A percentile compares a stretch with the other conserved stretches of the same genome.
Conservation (phyloP, 2,329 filamentous ascomycete genomes). For the Hypoxylon sp. region DNA sequence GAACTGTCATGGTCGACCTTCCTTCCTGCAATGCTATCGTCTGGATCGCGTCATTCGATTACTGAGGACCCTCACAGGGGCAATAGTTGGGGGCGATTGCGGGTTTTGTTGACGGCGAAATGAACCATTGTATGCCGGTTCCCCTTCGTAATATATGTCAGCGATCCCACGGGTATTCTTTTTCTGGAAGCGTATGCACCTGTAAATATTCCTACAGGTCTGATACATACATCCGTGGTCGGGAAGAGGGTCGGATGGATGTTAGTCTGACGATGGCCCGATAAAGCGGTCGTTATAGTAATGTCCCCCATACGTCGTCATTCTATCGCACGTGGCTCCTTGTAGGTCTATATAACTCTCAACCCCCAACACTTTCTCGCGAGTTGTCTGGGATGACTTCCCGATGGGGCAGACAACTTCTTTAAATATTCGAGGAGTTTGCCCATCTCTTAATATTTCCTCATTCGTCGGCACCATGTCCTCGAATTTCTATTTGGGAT, state of each 20-base stretch:
- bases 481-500: neutral
- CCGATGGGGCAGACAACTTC: neutral
- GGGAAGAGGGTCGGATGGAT: conserved; percentile 12
- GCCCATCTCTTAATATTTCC: neutral
- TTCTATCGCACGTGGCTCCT: conserved; percentile 7
- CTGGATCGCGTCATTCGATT: neutral
- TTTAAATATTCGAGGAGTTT: neutral
- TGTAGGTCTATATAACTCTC: neutral
- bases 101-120: neutral
- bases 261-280: conserved; percentile 26
- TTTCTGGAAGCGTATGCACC: conserved; percentile 4
- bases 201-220: conserved; percentile 10
- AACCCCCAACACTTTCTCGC: neutral
- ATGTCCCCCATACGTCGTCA: conserved; percentile 4
- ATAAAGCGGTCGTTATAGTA: conserved; percentile 3
- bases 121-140: conserved; percentile 11
- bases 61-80: neutral
- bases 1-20: neutral
- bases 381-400: neutral
- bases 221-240: conserved; percentile 21
- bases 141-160: neutral
- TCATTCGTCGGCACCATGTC: neutral
- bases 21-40: neutral
- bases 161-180: conserved; percentile 11
- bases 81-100: conserved; percentile 2